Conservation (phyloP, 2,329 filamentous ascomycete species). For the Penicillium sclerotiorum region DNA sequence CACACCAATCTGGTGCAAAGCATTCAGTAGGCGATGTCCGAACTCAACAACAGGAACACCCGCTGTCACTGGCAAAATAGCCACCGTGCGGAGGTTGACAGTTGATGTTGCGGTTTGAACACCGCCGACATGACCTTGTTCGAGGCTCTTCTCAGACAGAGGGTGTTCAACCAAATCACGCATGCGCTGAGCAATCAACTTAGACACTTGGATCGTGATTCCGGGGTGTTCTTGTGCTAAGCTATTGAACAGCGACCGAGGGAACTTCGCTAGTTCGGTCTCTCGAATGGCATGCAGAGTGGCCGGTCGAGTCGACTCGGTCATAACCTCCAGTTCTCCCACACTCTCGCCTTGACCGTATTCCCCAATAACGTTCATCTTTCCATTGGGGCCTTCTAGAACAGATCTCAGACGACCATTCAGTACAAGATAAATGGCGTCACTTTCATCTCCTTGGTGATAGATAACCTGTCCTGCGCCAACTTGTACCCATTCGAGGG, state of each 20-base stretch:
- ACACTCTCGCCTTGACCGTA: constrained; percentile 98
- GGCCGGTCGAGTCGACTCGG: constrained; percentile 85
- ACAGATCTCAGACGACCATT: constrained; percentile 89
- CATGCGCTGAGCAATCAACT: constrained; percentile 97
- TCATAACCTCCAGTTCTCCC: constrained; percentile 94
- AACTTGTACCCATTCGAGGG: constrained; percentile 96
- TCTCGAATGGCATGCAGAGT: constrained; percentile 95
- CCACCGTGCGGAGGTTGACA: constrained; percentile 88
- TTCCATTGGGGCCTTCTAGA: constrained; percentile 76
- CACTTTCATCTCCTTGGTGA: constrained; percentile 90
- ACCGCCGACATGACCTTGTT: constrained; percentile 59
- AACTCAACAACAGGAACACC: constrained; percentile 96
- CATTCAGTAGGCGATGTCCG: constrained; percentile 82
- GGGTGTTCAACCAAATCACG: constrained; percentile 82
- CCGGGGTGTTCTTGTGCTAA: constrained; percentile 94
- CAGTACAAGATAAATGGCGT: constrained; percentile 96
- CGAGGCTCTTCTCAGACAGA: constrained; percentile 65
- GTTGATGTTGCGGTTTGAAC: constrained; percentile 70
- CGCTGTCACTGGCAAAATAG: constrained; percentile 84
- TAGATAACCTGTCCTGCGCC: constrained; percentile 94
- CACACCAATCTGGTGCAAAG: constrained; percentile 84
- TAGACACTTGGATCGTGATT: constrained; percentile 98
- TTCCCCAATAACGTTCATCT: constrained; percentile 84
- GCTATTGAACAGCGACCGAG: constrained; percentile 94
- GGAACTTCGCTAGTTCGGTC: constrained; percentile 94